Evolutionary conservation across 495 filamentous ascomycete genomes (phyloP).

Genomic region (Annulohypoxylon nitens): DNA sequence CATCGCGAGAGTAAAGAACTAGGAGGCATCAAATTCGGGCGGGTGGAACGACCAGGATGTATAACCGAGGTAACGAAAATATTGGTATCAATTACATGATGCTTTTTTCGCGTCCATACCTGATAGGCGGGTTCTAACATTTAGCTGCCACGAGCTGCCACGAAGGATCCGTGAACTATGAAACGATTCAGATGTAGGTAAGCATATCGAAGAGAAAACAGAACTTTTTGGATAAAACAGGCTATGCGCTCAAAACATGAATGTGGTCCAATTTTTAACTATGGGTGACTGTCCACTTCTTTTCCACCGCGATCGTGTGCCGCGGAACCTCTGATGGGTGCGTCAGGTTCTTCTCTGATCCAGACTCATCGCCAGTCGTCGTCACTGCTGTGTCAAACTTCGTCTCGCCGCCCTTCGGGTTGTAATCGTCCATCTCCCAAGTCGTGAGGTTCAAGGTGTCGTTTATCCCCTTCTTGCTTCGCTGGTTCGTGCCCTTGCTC

Average conservation of each 20-base stretch:
- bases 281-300: slow-evolving; percentile 25
- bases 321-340: neutral
- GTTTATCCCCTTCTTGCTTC: slow-evolving; percentile 7
- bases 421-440: slow-evolving; percentile 33
- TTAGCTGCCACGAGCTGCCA: neutral
- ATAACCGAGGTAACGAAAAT: neutral
- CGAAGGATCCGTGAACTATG: neutral
- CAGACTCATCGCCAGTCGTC: slow-evolving; percentile 26
- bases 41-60: no score
- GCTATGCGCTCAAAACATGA: slow-evolving; percentile 1
- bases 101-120: neutral
- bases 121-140: neutral
- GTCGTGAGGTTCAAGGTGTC: slow-evolving; percentile 22
- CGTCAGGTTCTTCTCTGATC: slow-evolving; percentile 29
- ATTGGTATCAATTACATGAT: neutral
- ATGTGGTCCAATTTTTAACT: slow-evolving; percentile 11
- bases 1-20: no score
- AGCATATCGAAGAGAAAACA: neutral
- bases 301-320: slow-evolving; percentile 20
- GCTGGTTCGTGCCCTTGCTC: neutral
- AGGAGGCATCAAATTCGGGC: no score
- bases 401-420: neutral
- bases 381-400: slow-evolving; percentile 8
- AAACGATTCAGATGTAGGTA: neutral
- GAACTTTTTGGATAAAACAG: neutral